A percentile compares a stretch with the other conserved stretches of the same genome.
These are phyloP conservation scores for Trichosporon asahii DNA, from an alignment of 1,284 basidiomycete genomes.

Conservation along the genomic window DNA sequence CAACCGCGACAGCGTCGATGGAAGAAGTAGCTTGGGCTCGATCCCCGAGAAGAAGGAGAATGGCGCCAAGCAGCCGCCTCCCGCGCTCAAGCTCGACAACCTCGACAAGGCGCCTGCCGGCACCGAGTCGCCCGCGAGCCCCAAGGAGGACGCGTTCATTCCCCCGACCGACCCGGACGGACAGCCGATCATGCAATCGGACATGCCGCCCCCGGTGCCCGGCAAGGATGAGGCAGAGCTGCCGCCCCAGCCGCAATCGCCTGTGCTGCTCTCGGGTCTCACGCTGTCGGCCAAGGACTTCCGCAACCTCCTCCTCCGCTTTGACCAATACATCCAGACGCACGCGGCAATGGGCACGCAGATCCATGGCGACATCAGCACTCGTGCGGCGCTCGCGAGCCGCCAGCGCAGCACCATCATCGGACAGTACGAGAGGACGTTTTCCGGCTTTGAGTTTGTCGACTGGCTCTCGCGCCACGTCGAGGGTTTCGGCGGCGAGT, in stretches of 20 bases:
- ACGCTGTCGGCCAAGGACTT: slow-evolving; percentile 63
- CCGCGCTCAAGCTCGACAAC: not conserved
- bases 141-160: slow-evolving; percentile 43
- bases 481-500: slow-evolving; percentile 64
- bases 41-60: not conserved
- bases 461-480: slow-evolving; percentile 69
- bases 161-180: slow-evolving; percentile 43
- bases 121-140: slow-evolving; percentile 30
- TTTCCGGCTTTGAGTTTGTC: slow-evolving; percentile 75
- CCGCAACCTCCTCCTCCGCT: slow-evolving; percentile 63
- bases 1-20: slow-evolving; percentile 26
- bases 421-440: slow-evolving; percentile 82
- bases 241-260: slow-evolving; percentile 29
- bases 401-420: slow-evolving; percentile 69
- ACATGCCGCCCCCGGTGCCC: slow-evolving; percentile 17
- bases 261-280: slow-evolving; percentile 69
- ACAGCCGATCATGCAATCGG: slow-evolving; percentile 30
- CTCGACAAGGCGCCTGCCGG: slow-evolving; percentile 25
- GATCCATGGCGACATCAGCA: slow-evolving; percentile 21
- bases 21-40: slow-evolving; percentile 24
- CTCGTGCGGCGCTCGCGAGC: slow-evolving; percentile 62
- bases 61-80: slow-evolving; percentile 8
- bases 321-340: slow-evolving; percentile 45
- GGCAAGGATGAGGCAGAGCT: slow-evolving; percentile 34
- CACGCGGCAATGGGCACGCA: slow-evolving; percentile 41